Evolutionary conservation across 1,284 basidiomycete genomes (phyloP).

Genomic region (Cerioporus squamosus): DNA sequence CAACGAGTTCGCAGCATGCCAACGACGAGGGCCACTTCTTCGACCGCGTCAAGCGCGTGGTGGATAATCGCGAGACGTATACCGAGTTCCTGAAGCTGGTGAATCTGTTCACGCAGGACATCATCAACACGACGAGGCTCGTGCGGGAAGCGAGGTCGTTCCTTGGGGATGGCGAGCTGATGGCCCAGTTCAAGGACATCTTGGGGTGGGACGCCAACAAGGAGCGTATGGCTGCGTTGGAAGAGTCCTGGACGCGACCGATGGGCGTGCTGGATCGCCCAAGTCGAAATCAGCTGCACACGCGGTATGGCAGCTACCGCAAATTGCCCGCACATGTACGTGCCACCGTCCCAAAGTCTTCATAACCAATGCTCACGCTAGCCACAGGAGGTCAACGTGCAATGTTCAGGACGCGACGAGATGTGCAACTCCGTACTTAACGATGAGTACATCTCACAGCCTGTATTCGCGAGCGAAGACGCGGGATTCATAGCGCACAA

Average conservation of each 20-base stretch:
- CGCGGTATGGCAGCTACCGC: conserved; percentile 87
- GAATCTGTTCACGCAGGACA: conserved; percentile 94
- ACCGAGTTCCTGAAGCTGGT: conserved; percentile 96
- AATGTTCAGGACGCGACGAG: conserved; percentile 94
- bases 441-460: conserved; percentile 96
- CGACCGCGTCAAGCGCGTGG: conserved; percentile 86
- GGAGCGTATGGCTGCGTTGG: conserved; percentile 57
- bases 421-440: conserved; percentile 98
- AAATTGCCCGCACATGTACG: conserved; percentile 80
- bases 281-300: conserved; percentile 60
- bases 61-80: conserved; percentile 90
- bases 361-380: conserved; percentile 3
- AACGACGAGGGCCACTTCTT: conserved; percentile 90
- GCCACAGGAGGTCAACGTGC: conserved; percentile 81
- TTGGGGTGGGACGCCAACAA: conserved; percentile 85
- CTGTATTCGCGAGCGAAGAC: conserved; percentile 94
- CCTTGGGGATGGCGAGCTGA: conserved; percentile 76
- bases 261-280: conserved; percentile 47
- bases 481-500: conserved; percentile 89
- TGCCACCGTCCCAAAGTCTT: conserved; percentile 17
- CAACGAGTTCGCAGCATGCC: conserved; percentile 43
- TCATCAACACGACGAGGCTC: conserved; percentile 86
- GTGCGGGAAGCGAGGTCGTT: conserved; percentile 71
- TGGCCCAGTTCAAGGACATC: conserved; percentile 87
- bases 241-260: conserved; percentile 43